Evolutionary conservation across 192 early-diverging fungal species (phyloP).

Genomic region (Chytriomyces hyalinus): DNA sequence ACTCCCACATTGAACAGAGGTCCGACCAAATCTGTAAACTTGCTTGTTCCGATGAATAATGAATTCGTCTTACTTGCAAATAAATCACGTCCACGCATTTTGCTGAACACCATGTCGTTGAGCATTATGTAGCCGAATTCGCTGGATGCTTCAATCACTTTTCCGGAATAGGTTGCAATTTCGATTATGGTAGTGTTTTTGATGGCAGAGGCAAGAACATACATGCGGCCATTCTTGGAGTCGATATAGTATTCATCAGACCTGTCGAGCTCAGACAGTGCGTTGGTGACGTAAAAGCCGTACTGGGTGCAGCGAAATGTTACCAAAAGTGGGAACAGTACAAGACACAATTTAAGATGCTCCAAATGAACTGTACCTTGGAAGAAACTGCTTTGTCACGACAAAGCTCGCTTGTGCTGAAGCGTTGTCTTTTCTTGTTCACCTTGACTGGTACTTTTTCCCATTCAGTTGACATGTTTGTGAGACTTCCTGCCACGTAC

Average conservation of each 20-base stretch:
- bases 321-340: background rate
- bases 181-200: background rate
- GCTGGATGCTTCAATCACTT: too few relatives aligned
- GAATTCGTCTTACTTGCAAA: too few relatives aligned
- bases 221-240: background rate
- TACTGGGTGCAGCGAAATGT: background rate
- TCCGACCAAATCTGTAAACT: too few relatives aligned
- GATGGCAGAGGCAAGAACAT: background rate
- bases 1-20: too few relatives aligned
- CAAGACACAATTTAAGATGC: too few relatives aligned
- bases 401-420: background rate
- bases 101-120: too few relatives aligned
- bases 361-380: background rate
- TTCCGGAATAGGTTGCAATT: background rate
- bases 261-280: background rate
- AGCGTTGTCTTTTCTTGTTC: background rate
- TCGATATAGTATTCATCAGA: constrained; percentile 8
- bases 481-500: background rate
- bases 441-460: background rate
- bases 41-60: too few relatives aligned
- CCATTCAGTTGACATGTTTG: background rate
- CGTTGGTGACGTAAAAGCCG: constrained; percentile 4
- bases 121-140: too few relatives aligned
- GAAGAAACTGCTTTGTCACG: background rate
- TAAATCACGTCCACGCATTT: too few relatives aligned